Evolutionary conservation across 371 early-diverging fungal species (phyloP).

Genomic region (Smittium culicis): DNA sequence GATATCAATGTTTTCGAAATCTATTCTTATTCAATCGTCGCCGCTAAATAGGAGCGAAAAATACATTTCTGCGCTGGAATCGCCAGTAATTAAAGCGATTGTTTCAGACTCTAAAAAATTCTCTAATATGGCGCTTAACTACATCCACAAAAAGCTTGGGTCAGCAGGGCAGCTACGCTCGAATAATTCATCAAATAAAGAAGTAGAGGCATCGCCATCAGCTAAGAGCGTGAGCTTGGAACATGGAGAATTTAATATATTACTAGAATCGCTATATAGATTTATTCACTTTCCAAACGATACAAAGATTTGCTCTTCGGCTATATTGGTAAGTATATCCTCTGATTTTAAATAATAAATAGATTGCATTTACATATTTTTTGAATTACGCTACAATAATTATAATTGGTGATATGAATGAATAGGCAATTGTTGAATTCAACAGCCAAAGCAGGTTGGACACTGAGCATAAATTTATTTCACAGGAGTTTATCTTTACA

Average conservation of each 20-base stretch:
- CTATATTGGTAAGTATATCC: background rate
- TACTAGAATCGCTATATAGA: background rate
- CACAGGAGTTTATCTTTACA: conserved; percentile 8
- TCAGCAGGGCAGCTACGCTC: background rate
- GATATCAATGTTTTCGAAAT: background rate
- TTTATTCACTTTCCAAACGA: conserved; percentile 1
- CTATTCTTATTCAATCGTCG: background rate
- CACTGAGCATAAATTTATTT: background rate
- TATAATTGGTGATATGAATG: too few relatives aligned
- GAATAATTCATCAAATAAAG: background rate
- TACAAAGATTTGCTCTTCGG: background rate
- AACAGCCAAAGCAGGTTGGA: background rate
- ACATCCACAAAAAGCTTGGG: background rate
- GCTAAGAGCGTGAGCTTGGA: background rate
- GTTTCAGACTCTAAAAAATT: background rate
- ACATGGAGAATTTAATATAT: background rate
- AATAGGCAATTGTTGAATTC: background rate
- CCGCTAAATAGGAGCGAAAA: background rate
- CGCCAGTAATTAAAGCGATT: background rate
- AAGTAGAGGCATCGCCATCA: background rate
- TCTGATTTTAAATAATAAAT: too few relatives aligned
- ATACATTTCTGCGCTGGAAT: background rate
- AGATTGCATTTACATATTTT: too few relatives aligned
- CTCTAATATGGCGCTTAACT: background rate
- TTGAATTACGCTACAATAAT: too few relatives aligned